Percentiles rank a stretch among this genome's conserved stretches.
Conservation (phyloP, 2,329 filamentous ascomycete genomes). For the Tolypocladium album region DNA sequence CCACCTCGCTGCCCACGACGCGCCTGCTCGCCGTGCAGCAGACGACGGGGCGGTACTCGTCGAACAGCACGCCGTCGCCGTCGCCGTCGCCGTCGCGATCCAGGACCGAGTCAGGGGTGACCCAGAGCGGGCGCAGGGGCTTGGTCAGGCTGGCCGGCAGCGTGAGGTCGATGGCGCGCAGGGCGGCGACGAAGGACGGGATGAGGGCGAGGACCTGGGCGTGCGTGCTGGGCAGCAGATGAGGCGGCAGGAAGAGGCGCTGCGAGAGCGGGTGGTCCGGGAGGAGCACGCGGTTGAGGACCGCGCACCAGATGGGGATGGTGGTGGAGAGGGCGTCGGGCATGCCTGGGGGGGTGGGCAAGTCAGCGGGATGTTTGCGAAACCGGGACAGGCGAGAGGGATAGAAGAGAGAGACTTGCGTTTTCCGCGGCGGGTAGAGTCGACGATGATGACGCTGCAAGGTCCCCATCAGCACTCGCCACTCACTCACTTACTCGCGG, state of each 20-base stretch:
- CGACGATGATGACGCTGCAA: slow-evolving; percentile 66
- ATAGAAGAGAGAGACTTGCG: slow-evolving; percentile 32
- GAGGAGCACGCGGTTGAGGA: slow-evolving; percentile 73
- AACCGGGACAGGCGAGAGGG: neutral
- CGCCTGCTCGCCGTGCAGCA: slow-evolving; percentile 77
- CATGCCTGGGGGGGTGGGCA: slow-evolving; percentile 47
- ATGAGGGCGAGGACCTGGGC: slow-evolving; percentile 61
- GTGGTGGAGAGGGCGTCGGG: slow-evolving; percentile 93
- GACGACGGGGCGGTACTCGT: slow-evolving; percentile 60
- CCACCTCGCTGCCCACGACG: slow-evolving; percentile 56
- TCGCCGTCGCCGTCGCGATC: neutral
- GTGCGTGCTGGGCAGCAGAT: slow-evolving; percentile 61
- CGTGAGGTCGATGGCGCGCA: slow-evolving; percentile 44
- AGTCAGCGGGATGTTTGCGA: slow-evolving; percentile 5
- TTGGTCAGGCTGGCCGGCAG: slow-evolving; percentile 50
- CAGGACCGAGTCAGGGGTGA: slow-evolving; percentile 56
- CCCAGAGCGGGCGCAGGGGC: slow-evolving; percentile 70
- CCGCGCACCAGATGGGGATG: slow-evolving; percentile 84
- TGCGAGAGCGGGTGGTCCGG: slow-evolving; percentile 38
- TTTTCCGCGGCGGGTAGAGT: slow-evolving; percentile 88
- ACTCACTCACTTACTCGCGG: neutral
- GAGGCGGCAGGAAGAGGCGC: slow-evolving; percentile 57
- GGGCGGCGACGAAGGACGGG: slow-evolving; percentile 40
- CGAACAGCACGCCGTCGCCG: slow-evolving; percentile 26
- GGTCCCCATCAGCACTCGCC: neutral